Base-by-base conservation (phyloP, 441 rosid species). In the Mallotus repandus region DNA sequence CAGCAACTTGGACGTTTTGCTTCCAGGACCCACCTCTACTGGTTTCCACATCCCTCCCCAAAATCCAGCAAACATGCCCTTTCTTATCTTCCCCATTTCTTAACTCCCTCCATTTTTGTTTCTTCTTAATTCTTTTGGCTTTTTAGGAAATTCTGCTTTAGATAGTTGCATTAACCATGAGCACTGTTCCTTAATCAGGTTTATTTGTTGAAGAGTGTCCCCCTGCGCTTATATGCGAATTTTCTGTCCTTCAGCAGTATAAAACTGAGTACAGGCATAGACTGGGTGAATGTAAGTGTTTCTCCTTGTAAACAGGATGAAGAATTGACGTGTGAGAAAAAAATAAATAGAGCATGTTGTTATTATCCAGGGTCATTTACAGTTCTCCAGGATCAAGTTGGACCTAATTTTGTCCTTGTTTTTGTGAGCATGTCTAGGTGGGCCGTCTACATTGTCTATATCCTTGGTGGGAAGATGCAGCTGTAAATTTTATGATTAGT, bases 391-490 rank as follows among this genome's bases (percentile, higher is more conserved):
- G 38, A 55, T 68, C 66, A 76, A 75, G 22, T 66, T 56, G 52
- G 48, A 59, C 22, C 63, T 78, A 56, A 63, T 54, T 16, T 38
- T 46, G 9, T n/a, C 25, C 25, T 63, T 69, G 5, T 56, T 4
- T 58, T 32, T 74, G 58, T 72, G 69, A 61, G 54, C 55, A 18
- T 69, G 32, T 74, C 22, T 78, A 91, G 98, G 85, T 90, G 52
- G 96, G 98, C 80, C 85, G 91, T 29, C 78, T 91, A 81, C 97
- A 94, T 84, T 94, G 97, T 82, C 80, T 83, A 63, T 87, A 77
- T 84, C 91, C 92, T 58, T 90, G 96, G 96, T 91, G 96, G 97
- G 89, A 87, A 67, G 89, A 90, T 80, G 91, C 96, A 46, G 82
- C 91, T 18, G 92, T 91, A 52, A 84, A 77, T 79, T 91, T 89